Base-by-base conservation (phyloP, 148 eudicot genomes). In the Diospyros kaki region DNA sequence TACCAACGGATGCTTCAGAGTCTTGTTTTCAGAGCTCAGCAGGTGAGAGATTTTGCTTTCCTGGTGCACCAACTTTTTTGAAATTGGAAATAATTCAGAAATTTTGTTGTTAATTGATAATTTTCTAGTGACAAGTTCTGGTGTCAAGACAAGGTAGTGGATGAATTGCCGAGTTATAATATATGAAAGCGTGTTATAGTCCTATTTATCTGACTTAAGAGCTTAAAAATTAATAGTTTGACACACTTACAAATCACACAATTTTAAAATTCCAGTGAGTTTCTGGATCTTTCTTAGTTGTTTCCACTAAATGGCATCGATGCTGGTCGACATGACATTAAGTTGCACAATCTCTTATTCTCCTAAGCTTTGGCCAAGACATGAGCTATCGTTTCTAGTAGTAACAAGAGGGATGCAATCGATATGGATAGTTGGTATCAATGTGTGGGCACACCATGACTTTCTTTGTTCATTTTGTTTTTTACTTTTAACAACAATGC, bases 1-100 rank as follows among this genome's bases (percentile, higher is more conserved):
- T 95, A 95, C 81, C 99, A 95, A 72, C 87, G 92, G 8, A 86
- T 89, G 88, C 98, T 95, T 88, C 97, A 93, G 64, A 88, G 85
- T 81, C 98, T 95, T 76, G 91, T 95, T 71, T 82, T 87, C 66
- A 93, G 81, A 84, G 99, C 99, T 74, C 99, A 95, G 84, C 99
- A 95, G 98, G 98, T 94, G 80, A n/a, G 75, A 28, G 28, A 28
- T 28, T 28, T 28, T 28, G 28, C 28, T 28, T 28, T 10, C 56
- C 64, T 45, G 66, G 56, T 18, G 56, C 66, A 60, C 64, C 1
- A 4, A 11, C 46, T 12, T 41, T 52, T 40, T 54, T 69, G 11
- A 28, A 48, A 67, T 41, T 17, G 50, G 6, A 42, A 4, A 15
- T 2, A 2, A 66, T 12, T 3, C 39, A n/a, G 41, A 2, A n/a